A percentile compares a stretch with the other conserved stretches of the same genome.
Evolutionary conservation across 148 eudicot species (phyloP).

Genomic region (Camellia japonica): DNA sequence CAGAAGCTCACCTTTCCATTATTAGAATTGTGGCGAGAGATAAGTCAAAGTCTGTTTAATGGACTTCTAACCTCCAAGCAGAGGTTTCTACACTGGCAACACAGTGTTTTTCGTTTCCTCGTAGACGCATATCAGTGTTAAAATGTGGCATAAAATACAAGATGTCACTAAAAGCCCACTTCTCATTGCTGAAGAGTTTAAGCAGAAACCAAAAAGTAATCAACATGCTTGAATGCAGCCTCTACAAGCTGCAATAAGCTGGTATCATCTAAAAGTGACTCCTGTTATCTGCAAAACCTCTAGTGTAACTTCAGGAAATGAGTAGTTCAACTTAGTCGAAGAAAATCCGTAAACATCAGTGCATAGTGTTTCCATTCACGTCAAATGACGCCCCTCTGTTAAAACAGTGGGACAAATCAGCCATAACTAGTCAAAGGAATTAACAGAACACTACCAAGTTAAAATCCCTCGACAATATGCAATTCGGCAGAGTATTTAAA

Average conservation of each 20-base stretch:
- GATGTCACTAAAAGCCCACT: constrained; percentile 38
- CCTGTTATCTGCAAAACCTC: constrained; percentile 18
- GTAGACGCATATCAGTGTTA: constrained; percentile 33
- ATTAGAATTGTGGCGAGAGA: constrained; percentile 18
- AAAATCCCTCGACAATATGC: neutral
- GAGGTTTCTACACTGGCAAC: constrained; percentile 48
- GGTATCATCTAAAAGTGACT: constrained; percentile 69
- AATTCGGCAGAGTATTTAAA: neutral
- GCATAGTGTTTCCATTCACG: constrained; percentile 33
- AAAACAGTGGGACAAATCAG: constrained; percentile 7
- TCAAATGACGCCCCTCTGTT: constrained; percentile 27
- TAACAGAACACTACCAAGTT: neutral
- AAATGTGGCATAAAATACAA: constrained; percentile 46
- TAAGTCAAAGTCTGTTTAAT: constrained; percentile 36
- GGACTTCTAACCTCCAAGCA: constrained; percentile 66
- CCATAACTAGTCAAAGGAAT: neutral
- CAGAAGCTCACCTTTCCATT: constrained; percentile 73
- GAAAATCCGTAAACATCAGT: constrained; percentile 12
- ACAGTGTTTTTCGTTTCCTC: constrained; percentile 44
- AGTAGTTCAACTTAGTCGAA: constrained; percentile 21
- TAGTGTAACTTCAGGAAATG: constrained; percentile 13
- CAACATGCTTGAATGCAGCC: constrained; percentile 89
- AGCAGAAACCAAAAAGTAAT: constrained; percentile 44
- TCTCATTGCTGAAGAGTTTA: constrained; percentile 53
- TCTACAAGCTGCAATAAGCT: constrained; percentile 68